These are phyloP conservation scores for Pyricularia pennisetigena DNA, from an alignment of 2,329 filamentous ascomycete species.

Conservation along the genomic window DNA sequence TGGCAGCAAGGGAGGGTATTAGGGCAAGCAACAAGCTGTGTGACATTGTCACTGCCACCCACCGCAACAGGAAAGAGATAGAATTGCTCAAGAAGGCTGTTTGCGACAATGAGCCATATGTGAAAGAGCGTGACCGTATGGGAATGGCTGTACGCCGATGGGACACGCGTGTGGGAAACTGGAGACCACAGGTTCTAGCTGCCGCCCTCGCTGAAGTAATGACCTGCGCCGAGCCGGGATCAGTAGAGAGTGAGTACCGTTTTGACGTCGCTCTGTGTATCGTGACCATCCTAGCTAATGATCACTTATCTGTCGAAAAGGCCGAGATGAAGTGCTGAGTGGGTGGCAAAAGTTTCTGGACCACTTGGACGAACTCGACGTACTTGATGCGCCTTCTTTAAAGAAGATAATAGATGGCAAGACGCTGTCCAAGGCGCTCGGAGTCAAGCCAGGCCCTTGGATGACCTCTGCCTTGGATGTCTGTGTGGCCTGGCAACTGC, in stretches of 20 bases:
- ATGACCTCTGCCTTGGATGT: conserved; percentile 70
- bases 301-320: neutral
- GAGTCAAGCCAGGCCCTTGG: conserved; percentile 71
- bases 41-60: conserved; percentile 40
- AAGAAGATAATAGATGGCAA: conserved; percentile 66
- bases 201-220: conserved; percentile 56
- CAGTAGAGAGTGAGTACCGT: conserved; percentile 8
- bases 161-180: conserved; percentile 53
- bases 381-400: conserved; percentile 47
- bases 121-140: conserved; percentile 48
- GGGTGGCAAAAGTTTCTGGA: conserved; percentile 47
- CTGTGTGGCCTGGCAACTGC: conserved; percentile 80
- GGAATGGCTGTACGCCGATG: conserved; percentile 68
- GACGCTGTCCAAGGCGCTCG: conserved; percentile 58
- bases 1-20: conserved; percentile 67
- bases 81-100: conserved; percentile 39
- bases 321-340: conserved; percentile 30
- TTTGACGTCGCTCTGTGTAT: neutral
- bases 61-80: conserved; percentile 12
- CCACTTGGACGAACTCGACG: conserved; percentile 41
- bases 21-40: conserved; percentile 68
- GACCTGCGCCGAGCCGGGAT: conserved; percentile 15
- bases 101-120: conserved; percentile 28
- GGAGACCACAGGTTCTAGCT: conserved; percentile 62
- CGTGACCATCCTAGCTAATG: neutral